phyloP scores from a whole-genome alignment of 1,284 basidiomycete genomes.

The Moniliella sp. region DNA sequence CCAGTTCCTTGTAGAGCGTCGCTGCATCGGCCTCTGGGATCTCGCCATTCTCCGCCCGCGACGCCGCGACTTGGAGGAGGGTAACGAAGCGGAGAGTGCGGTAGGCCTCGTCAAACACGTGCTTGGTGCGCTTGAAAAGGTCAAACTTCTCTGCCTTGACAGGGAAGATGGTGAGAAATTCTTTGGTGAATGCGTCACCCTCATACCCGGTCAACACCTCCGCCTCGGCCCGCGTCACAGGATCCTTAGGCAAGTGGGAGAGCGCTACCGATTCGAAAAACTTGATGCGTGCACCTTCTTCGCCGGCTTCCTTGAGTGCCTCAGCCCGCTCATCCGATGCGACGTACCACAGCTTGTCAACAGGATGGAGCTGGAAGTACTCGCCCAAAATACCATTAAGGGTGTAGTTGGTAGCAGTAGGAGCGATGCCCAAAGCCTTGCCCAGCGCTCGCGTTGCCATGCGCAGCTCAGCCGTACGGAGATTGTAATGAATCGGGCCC shows the following conservation, averaged over 20 bases:
- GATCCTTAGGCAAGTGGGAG: conserved; percentile 4
- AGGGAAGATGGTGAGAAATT: conserved; percentile 21
- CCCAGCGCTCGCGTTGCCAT: conserved; percentile 17
- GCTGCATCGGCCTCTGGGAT: too few species aligned
- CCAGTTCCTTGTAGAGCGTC: conserved; percentile 13
- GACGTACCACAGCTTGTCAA: conserved; percentile 10
- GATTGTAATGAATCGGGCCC: conserved; percentile 28
- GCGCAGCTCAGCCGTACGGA: conserved; percentile 25
- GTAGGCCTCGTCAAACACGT: conserved; percentile 24
- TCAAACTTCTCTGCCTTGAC: conserved; percentile 18
- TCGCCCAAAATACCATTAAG: conserved; percentile 14
- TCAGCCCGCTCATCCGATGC: conserved; percentile 5
- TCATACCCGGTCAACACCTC: conserved; percentile 14
- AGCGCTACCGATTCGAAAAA: conserved; percentile 2
- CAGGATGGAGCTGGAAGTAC: conserved; percentile 12
- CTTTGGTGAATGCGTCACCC: conserved; percentile 13
- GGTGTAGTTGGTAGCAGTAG: neutral
- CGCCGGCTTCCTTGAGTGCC: conserved; percentile 11
- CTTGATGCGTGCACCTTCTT: conserved; percentile 17
- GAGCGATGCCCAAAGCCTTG: conserved; percentile 5
- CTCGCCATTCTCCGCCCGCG: neutral
- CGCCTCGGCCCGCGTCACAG: conserved; percentile 8
- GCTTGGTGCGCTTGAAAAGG: conserved; percentile 15
- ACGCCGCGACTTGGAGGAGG: conserved; percentile 5
- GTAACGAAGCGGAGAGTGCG: conserved; percentile 20